Evolutionary conservation across 73 alveolate genomes (phyloP), one percentile per base, ranked within the genome.

Genomic region (Durusdinium trenchii): DNA sequence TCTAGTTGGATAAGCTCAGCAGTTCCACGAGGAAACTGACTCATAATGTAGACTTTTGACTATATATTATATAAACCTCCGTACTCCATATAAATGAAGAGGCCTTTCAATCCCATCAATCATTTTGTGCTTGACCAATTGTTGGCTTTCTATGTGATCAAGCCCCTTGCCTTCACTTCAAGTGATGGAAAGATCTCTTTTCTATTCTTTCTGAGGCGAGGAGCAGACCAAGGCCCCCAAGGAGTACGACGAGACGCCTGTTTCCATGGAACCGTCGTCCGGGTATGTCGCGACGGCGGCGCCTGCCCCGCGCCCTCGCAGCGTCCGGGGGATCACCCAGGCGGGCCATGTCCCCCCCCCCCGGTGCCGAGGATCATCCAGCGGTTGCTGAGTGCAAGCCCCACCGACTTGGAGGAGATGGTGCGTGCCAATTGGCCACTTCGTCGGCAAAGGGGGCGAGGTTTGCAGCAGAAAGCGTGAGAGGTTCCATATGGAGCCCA

Each of bases 151-250:
- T 57, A 57, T 23, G 23, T 1, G 30, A 60, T 23, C 4, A 60
- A 32, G 30, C 30, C 18, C 4, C 30, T 60, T 23, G 30, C 73
- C 73, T 60, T 60, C n/a, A 60, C 12, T 57, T 23, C 12, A 57
- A 16, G 23, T 16, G 12, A 23, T 23, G 30, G 73, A 23, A 60
- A 60, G n/a, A 60, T 32, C 73, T 1, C n/a, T 60, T 57, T 12
- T 57, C 23, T 57, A 16, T 23, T 23, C 32, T 48, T 28, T 38
- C 96, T 57, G 40, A 91, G 98, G 98, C 81, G 71, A 48, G 42
- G 98, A 91, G 10, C 98, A 91, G 79, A 91, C 98, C 51, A 91
- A 91, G n/a, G 98, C 98, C 36, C 98, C 98, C 42, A 91, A 71
- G 69, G 98, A 91, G 7, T 91, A 91, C 57, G 98, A 91, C 47